Evolutionary conservation across 2,329 filamentous ascomycete genomes (phyloP).

Genomic region (Paradendryphiella salina): DNA sequence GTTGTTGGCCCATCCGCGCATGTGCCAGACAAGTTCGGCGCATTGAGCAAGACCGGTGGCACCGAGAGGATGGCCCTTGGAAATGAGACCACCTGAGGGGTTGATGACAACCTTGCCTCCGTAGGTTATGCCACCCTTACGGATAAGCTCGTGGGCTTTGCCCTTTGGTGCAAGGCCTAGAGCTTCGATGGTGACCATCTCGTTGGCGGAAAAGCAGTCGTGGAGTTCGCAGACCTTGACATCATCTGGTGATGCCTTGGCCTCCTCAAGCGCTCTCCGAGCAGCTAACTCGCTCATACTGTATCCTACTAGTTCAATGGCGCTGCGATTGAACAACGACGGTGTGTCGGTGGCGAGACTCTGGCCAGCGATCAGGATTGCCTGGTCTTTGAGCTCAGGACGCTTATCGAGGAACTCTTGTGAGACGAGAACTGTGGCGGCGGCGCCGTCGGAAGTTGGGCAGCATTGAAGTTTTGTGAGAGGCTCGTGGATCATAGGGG

Average conservation of each 20-base stretch:
- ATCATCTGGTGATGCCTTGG: slow-evolving; percentile 66
- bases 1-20: slow-evolving; percentile 96
- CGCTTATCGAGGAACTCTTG: slow-evolving; percentile 84
- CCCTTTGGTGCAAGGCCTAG: slow-evolving; percentile 76
- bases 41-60: slow-evolving; percentile 95
- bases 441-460: slow-evolving; percentile 90
- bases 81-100: slow-evolving; percentile 91
- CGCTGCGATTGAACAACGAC: slow-evolving; percentile 72
- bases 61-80: slow-evolving; percentile 92
- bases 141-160: slow-evolving; percentile 89
- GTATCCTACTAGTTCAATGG: slow-evolving; percentile 88
- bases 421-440: slow-evolving; percentile 85
- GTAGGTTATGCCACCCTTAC: slow-evolving; percentile 87
- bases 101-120: slow-evolving; percentile 82
- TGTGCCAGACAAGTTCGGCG: slow-evolving; percentile 91
- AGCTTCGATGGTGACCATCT: slow-evolving; percentile 88
- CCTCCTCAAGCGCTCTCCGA: slow-evolving; percentile 71
- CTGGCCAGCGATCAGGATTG: slow-evolving; percentile 88
- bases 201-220: slow-evolving; percentile 95
- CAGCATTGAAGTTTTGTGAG: slow-evolving; percentile 99
- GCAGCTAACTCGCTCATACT: slow-evolving; percentile 79
- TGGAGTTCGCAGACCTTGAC: slow-evolving; percentile 88
- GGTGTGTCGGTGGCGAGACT: slow-evolving; percentile 82
- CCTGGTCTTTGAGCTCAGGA: slow-evolving; percentile 78
- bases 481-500: slow-evolving; percentile 79